Conservation (phyloP, 1,284 basidiomycete genomes). For the Laetiporus sulphureus region DNA sequence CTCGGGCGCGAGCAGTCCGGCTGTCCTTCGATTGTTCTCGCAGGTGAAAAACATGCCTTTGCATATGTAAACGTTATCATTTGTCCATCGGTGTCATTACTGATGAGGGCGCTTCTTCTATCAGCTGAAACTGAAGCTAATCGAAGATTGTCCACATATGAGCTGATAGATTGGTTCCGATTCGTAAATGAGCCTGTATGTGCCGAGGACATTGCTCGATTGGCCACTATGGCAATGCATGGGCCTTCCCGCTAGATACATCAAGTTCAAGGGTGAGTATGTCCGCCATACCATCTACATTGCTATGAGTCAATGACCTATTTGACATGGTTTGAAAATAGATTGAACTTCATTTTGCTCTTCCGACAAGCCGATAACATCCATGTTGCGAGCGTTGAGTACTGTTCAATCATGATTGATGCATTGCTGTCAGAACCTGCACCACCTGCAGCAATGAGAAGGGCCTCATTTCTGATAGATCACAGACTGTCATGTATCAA, state of each 20-base stretch:
- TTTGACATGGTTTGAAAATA: no score
- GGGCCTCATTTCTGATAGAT: slow-evolving; percentile 31
- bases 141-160: slow-evolving; percentile 43
- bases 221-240: slow-evolving; percentile 32
- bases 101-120: no score
- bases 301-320: no score
- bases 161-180: slow-evolving; percentile 36
- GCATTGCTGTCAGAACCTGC: slow-evolving; percentile 22
- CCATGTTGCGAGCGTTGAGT: slow-evolving; percentile 17
- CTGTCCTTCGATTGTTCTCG: slow-evolving; percentile 34
- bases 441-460: slow-evolving; percentile 25
- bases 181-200: slow-evolving; percentile 36
- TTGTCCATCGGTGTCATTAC: neutral
- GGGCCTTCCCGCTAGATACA: neutral
- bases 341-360: slow-evolving; percentile 38
- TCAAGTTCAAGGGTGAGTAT: slow-evolving; percentile 6
- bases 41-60: slow-evolving; percentile 33
- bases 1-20: slow-evolving; percentile 7
- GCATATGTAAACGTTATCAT: slow-evolving; percentile 28
- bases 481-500: slow-evolving; percentile 27
- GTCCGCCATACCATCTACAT: slow-evolving; percentile 1
- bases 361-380: slow-evolving; percentile 33
- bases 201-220: slow-evolving; percentile 36
- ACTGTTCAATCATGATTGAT: slow-evolving; percentile 23
- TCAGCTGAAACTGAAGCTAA: no score